These are phyloP conservation scores for Xylaria grammica DNA, from an alignment of 495 filamentous ascomycete species.

Conservation along the genomic window DNA sequence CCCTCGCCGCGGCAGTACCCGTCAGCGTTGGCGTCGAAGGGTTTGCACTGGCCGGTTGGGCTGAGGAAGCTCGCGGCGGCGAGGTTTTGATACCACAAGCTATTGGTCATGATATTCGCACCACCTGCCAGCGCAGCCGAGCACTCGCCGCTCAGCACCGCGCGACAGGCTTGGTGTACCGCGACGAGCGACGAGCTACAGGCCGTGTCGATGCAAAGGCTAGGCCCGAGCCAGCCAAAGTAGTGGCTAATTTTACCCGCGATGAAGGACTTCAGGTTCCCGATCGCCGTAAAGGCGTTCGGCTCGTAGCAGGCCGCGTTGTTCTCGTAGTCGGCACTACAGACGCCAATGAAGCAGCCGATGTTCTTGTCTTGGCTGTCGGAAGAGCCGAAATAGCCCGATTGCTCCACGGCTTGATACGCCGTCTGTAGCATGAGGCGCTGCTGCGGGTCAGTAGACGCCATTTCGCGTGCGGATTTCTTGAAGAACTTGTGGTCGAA, in stretches of 20 bases:
- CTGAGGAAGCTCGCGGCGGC: conserved; percentile 42
- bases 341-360: not conserved
- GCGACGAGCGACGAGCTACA: conserved; percentile 52
- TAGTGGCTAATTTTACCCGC: conserved; percentile 36
- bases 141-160: conserved; percentile 43
- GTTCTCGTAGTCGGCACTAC: conserved; percentile 24
- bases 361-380: not conserved
- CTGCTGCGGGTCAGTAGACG: conserved; percentile 54
- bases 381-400: conserved; percentile 27
- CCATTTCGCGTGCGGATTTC: conserved; percentile 47
- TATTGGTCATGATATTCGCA: conserved; percentile 1
- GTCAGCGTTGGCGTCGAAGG: conserved; percentile 66
- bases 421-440: conserved; percentile 50
- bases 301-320: conserved; percentile 23
- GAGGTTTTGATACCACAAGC: conserved; percentile 30
- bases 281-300: conserved; percentile 13
- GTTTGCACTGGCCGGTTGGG: conserved; percentile 50
- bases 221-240: conserved; percentile 55
- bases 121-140: conserved; percentile 41
- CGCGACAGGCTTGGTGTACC: conserved; percentile 44
- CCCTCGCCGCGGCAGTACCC: conserved; percentile 70
- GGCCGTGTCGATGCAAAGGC: conserved; percentile 55
- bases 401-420: conserved; percentile 55
- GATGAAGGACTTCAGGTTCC: not conserved
- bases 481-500: conserved; percentile 62